Percentiles rank a stretch among this genome's conserved stretches.
These are phyloP conservation scores for Paecilomyces fulvus DNA, from an alignment of 2,329 filamentous ascomycete genomes.

Conservation along the genomic window DNA sequence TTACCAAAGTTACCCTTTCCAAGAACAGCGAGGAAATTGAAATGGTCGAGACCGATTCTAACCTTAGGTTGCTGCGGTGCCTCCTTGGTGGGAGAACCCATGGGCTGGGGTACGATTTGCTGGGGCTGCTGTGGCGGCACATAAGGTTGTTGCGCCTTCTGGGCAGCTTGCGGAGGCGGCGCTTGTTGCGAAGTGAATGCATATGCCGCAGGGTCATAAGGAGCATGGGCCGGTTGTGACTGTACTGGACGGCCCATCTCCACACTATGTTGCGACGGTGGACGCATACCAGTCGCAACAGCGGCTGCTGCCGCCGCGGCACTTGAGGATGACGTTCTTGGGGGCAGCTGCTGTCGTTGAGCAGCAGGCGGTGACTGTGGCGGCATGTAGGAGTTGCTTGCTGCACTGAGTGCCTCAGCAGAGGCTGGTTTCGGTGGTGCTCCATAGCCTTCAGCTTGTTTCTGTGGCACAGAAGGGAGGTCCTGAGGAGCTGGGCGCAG, in stretches of 20 bases:
- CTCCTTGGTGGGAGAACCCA: slow-evolving; percentile 16
- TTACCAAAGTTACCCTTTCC: slow-evolving; percentile 99
- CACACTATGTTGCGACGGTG: slow-evolving; percentile 30
- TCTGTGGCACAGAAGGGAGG: slow-evolving; percentile 26
- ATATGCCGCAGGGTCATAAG: slow-evolving; percentile 37
- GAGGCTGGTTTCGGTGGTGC: slow-evolving; percentile 29
- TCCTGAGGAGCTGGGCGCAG: slow-evolving; percentile 46
- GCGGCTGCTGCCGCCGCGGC: slow-evolving; percentile 42
- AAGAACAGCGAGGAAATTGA: slow-evolving; percentile 96
- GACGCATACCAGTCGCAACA: slow-evolving; percentile 39
- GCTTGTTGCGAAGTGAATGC: slow-evolving; percentile 25
- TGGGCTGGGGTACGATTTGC: slow-evolving; percentile 12
- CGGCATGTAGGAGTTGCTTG: slow-evolving; percentile 33
- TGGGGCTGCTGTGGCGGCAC: slow-evolving; percentile 10
- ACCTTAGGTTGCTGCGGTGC: slow-evolving; percentile 33
- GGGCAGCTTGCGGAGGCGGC: slow-evolving; percentile 18
- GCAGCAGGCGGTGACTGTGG: slow-evolving; percentile 37
- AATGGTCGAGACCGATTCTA: slow-evolving; percentile 92
- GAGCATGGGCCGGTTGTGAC: slow-evolving; percentile 39
- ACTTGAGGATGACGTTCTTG: slow-evolving; percentile 43
- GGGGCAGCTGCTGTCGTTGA: slow-evolving; percentile 37
- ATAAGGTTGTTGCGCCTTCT: slow-evolving; percentile 18
- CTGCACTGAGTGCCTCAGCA: slow-evolving; percentile 34
- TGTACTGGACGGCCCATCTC: slow-evolving; percentile 14
- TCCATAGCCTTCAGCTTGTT: slow-evolving; percentile 29